phyloP scores from a whole-genome alignment of 2,329 filamentous ascomycete genomes.

The Lojkania enalia region DNA sequence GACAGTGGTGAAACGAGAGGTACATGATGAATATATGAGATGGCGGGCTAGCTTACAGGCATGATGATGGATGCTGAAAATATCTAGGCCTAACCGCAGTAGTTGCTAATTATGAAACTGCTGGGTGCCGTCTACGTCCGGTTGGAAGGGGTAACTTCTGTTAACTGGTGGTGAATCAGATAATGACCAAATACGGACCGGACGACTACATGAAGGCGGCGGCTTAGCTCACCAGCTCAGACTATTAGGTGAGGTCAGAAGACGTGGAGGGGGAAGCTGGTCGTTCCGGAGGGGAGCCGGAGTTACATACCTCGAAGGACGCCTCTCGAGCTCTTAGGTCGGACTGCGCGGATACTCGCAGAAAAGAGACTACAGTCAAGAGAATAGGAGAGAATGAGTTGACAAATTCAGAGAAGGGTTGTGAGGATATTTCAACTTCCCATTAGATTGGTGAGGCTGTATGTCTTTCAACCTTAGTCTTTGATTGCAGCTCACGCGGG shows the following conservation, averaged over 20 bases:
- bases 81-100: background rate
- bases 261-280: constrained; percentile 11
- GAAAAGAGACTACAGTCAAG: too few relatives aligned
- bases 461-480: too few relatives aligned
- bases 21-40: constrained; percentile 12
- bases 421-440: too few relatives aligned
- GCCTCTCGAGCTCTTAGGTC: too few relatives aligned
- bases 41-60: background rate
- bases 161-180: background rate
- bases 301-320: too few relatives aligned
- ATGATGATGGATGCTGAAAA: background rate
- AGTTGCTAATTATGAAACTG: background rate
- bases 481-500: too few relatives aligned
- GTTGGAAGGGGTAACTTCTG: too few relatives aligned
- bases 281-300: constrained; percentile 10
- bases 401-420: too few relatives aligned
- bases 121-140: background rate
- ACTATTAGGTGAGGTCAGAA: constrained; percentile 22
- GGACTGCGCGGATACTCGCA: too few relatives aligned
- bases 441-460: too few relatives aligned
- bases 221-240: background rate
- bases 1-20: background rate
- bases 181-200: background rate
- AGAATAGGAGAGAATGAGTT: too few relatives aligned
- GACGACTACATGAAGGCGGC: background rate